phyloP scores from a whole-genome alignment of 495 filamentous ascomycete genomes.

The Penicillium egyptiacum region DNA sequence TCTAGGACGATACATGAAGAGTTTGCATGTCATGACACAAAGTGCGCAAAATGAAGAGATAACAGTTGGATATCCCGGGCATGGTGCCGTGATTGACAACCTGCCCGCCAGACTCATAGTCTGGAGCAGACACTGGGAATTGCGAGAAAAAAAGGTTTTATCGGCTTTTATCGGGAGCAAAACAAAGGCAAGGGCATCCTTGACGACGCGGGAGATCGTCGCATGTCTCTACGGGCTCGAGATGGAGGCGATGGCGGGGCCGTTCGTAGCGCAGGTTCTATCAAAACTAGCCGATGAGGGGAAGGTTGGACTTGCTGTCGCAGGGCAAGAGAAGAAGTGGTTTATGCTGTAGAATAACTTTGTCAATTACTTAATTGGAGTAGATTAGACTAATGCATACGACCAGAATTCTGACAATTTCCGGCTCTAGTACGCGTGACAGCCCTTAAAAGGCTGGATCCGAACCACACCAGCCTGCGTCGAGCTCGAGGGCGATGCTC shows the following conservation, averaged over 20 bases:
- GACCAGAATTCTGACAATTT: neutral
- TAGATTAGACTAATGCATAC: neutral
- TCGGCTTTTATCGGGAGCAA: slow-evolving; percentile 16
- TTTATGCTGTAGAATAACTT: slow-evolving; percentile 25
- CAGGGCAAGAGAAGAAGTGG: slow-evolving; percentile 44
- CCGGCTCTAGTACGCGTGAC: too few relatives aligned
- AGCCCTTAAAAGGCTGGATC: too few relatives aligned
- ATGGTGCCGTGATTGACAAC: slow-evolving; percentile 39
- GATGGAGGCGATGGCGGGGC: slow-evolving; percentile 43
- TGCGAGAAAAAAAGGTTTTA: slow-evolving; percentile 39
- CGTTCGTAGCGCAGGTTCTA: slow-evolving; percentile 49
- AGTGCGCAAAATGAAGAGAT: slow-evolving; percentile 32
- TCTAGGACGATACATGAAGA: slow-evolving; percentile 39
- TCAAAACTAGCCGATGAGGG: slow-evolving; percentile 51
- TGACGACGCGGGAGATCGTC: slow-evolving; percentile 40
- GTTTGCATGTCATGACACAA: slow-evolving; percentile 31
- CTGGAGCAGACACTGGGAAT: slow-evolving; percentile 35
- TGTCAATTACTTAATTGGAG: neutral
- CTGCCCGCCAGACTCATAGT: slow-evolving; percentile 32
- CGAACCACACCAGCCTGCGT: too few relatives aligned
- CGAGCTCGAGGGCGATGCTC: too few relatives aligned
- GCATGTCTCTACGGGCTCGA: neutral
- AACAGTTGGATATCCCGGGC: slow-evolving; percentile 42
- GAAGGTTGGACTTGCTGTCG: slow-evolving; percentile 47
- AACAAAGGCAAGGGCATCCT: slow-evolving; percentile 21